phyloP scores from a whole-genome alignment of 192 early-diverging fungal species.

The Backusella parvicylindrica region DNA sequence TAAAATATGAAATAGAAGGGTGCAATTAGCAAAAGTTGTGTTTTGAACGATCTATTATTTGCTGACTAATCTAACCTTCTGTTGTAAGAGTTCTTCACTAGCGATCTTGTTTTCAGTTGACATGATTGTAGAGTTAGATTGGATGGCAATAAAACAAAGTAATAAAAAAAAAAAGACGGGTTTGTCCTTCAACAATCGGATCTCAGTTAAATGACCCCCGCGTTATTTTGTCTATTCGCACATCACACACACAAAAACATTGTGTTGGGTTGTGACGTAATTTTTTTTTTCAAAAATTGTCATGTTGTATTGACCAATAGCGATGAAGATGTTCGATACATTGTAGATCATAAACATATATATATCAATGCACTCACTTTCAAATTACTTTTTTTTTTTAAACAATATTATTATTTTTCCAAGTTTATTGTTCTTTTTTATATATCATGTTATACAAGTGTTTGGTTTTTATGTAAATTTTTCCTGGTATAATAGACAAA shows the following conservation, averaged over 20 bases:
- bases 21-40: background rate
- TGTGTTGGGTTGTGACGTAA: background rate
- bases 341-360: too few species aligned
- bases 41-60: background rate
- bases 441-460: background rate
- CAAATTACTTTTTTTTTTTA: too few species aligned
- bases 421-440: too few species aligned
- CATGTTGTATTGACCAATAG: background rate
- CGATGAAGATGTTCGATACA: too few species aligned
- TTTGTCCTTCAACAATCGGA: background rate
- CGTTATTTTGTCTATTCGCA: background rate
- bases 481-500: background rate
- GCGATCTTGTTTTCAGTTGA: constrained; percentile 37
- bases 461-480: background rate
- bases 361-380: too few species aligned
- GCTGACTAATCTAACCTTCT: constrained; percentile 47
- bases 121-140: background rate
- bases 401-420: too few species aligned
- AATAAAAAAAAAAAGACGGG: background rate
- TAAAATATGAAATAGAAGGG: background rate
- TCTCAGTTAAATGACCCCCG: background rate
- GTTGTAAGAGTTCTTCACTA: constrained; percentile 59
- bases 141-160: background rate
- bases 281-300: background rate
- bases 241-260: background rate